Evolutionary conservation across 192 early-diverging fungal genomes (phyloP).

Genomic region (Paraglomus occultum): DNA sequence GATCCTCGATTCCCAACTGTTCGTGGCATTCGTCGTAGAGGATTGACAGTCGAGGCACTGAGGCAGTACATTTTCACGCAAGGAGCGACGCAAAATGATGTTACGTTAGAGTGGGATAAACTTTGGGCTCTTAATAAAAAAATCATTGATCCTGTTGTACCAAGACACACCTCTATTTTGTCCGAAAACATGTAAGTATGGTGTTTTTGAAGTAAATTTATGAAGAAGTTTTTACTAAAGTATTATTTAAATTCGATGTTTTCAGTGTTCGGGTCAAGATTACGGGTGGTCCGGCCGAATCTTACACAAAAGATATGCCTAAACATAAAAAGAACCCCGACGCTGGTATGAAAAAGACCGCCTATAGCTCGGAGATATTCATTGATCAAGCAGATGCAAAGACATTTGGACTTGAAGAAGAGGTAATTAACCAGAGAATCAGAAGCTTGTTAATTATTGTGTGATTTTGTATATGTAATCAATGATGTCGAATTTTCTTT

Average conservation of each 20-base stretch:
- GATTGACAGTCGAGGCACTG: conserved; percentile 97
- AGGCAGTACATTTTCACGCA: conserved; percentile 97
- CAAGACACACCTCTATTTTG: conserved; percentile 82
- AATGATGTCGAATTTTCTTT: conserved; percentile 3
- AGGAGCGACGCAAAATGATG: conserved; percentile 92
- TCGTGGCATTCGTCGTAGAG: conserved; percentile 88
- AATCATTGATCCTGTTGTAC: conserved; percentile 93
- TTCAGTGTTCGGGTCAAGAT: conserved; percentile 61
- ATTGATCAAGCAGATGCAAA: conserved; percentile 88
- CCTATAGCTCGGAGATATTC: conserved; percentile 73
- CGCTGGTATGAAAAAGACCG: conserved; percentile 83
- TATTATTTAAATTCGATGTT: not conserved
- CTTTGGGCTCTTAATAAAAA: conserved; percentile 97
- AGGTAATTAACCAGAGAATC: conserved; percentile 53
- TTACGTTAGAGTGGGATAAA: conserved; percentile 99
- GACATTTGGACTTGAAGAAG: conserved; percentile 77
- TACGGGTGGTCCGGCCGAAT: conserved; percentile 51
- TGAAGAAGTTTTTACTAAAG: not conserved
- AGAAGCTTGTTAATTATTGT: conserved; percentile 7
- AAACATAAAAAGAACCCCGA: conserved; percentile 98
- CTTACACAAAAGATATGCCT: conserved; percentile 64
- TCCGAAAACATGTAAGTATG: conserved; percentile 58
- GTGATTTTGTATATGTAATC: not conserved
- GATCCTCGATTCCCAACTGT: conserved; percentile 91
- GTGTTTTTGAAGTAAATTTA: not conserved